Evolutionary conservation across 1,284 basidiomycete genomes (phyloP).

Genomic region (Microbotryum lychnidis-dioicae): DNA sequence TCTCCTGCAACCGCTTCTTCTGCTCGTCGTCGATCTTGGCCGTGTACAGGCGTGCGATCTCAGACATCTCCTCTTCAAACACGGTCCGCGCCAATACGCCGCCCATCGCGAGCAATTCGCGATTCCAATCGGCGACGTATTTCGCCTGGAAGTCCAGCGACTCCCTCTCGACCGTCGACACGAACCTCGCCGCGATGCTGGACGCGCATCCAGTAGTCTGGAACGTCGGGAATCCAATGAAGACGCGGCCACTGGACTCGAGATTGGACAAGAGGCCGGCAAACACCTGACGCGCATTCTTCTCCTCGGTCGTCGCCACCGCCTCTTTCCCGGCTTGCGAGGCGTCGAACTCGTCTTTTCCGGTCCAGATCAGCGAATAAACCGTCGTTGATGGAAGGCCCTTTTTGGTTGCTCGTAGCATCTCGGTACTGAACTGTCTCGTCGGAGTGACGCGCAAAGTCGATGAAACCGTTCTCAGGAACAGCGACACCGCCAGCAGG

Average conservation of each 20-base stretch:
- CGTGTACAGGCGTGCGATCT: constrained; percentile 42
- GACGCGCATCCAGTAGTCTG: constrained; percentile 92
- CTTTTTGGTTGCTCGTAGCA: constrained; percentile 92
- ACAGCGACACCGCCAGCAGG: constrained; percentile 57
- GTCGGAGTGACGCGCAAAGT: constrained; percentile 67
- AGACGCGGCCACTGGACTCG: constrained; percentile 37
- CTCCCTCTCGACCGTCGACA: constrained; percentile 94
- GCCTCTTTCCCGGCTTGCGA: constrained; percentile 15
- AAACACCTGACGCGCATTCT: constrained; percentile 41
- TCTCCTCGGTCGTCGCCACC: constrained; percentile 48
- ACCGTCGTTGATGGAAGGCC: constrained; percentile 70
- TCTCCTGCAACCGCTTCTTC: constrained; percentile 50
- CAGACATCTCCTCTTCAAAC: constrained; percentile 73
- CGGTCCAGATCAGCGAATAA: constrained; percentile 83
- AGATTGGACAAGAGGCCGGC: constrained; percentile 39
- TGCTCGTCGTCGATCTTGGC: constrained; percentile 41
- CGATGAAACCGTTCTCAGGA: constrained; percentile 73
- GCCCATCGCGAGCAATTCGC: constrained; percentile 73
- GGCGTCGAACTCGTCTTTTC: constrained; percentile 78
- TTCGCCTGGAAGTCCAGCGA: constrained; percentile 43
- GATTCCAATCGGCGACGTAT: constrained; percentile 58
- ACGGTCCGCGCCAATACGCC: constrained; percentile 65
- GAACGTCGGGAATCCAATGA: constrained; percentile 50
- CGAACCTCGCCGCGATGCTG: constrained; percentile 84
- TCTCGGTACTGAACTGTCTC: constrained; percentile 63